phyloP scores from a whole-genome alignment of 306 rosid species.

The Cucurbita maxima region DNA sequence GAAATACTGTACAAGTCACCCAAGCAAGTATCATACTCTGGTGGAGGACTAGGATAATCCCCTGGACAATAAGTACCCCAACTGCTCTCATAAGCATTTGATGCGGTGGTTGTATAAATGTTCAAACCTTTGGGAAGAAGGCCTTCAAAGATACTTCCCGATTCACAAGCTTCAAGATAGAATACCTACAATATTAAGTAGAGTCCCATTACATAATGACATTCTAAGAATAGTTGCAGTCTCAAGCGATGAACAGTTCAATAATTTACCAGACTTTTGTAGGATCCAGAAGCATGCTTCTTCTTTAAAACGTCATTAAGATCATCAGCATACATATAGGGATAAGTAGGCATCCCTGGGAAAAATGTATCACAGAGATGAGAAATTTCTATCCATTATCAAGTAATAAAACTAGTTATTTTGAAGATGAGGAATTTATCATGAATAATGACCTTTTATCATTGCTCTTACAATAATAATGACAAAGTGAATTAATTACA shows the following conservation, averaged over 20 bases:
- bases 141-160: slow-evolving; percentile 91
- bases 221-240: neutral
- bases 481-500: neutral
- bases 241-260: slow-evolving; percentile 10
- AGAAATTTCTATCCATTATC: neutral
- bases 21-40: slow-evolving; percentile 74
- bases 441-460: neutral
- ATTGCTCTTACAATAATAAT: neutral
- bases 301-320: slow-evolving; percentile 55
- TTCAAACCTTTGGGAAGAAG: slow-evolving; percentile 71
- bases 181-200: slow-evolving; percentile 44
- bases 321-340: slow-evolving; percentile 50
- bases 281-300: slow-evolving; percentile 69
- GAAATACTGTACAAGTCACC: slow-evolving; percentile 87
- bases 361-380: neutral
- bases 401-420: neutral
- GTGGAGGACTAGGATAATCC: slow-evolving; percentile 69
- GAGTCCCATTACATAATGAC: neutral
- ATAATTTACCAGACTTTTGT: slow-evolving; percentile 50
- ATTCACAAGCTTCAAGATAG: slow-evolving; percentile 94
- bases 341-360: slow-evolving; percentile 74
- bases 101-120: slow-evolving; percentile 78
- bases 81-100: slow-evolving; percentile 84
- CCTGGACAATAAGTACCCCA: slow-evolving; percentile 97
- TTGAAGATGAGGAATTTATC: neutral